Percentiles rank a stretch among this genome's conserved stretches.
Conservation (phyloP, 805 yeast genomes). For the Lachancea sp. region DNA sequence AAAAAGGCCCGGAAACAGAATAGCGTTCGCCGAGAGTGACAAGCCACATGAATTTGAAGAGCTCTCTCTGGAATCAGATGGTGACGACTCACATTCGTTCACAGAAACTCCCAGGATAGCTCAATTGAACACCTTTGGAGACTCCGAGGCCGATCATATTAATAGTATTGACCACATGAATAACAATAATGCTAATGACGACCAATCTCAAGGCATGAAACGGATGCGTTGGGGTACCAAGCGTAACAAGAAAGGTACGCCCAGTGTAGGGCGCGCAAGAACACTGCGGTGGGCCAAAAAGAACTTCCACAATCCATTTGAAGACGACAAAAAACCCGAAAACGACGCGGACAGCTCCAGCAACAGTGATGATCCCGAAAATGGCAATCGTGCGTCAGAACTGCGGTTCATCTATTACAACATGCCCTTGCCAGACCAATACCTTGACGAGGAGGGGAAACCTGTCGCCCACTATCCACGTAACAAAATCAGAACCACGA, state of each 20-base stretch:
- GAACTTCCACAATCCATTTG: slow-evolving; percentile 32
- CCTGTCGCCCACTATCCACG: slow-evolving; percentile 64
- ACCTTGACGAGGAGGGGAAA: slow-evolving; percentile 53
- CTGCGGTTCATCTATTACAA: slow-evolving; percentile 54
- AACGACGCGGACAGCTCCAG: slow-evolving; percentile 26
- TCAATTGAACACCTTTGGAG: slow-evolving; percentile 10
- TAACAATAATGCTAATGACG: slow-evolving; percentile 9
- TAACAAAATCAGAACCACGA: slow-evolving; percentile 91
- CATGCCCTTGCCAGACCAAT: slow-evolving; percentile 50
- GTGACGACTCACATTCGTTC: slow-evolving; percentile 23
- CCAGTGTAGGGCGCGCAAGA: slow-evolving; percentile 51
- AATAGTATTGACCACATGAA: not conserved
- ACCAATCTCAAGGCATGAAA: slow-evolving; percentile 40
- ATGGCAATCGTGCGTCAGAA: slow-evolving; percentile 35
- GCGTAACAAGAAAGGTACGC: slow-evolving; percentile 64
- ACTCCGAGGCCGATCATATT: not conserved
- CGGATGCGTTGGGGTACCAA: slow-evolving; percentile 91
- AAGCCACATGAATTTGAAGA: slow-evolving; percentile 19
- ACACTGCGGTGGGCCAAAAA: slow-evolving; percentile 49
- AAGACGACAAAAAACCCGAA: slow-evolving; percentile 18
- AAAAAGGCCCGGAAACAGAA: slow-evolving; percentile 9
- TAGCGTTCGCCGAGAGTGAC: slow-evolving; percentile 16
- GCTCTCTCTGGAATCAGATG: slow-evolving; percentile 12
- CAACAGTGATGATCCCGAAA: slow-evolving; percentile 32
- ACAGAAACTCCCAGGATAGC: slow-evolving; percentile 26